A percentile compares a stretch with the other conserved stretches of the same genome.
phyloP scores from a whole-genome alignment of 257 asterid genomes.

The Solanum etuberosum region DNA sequence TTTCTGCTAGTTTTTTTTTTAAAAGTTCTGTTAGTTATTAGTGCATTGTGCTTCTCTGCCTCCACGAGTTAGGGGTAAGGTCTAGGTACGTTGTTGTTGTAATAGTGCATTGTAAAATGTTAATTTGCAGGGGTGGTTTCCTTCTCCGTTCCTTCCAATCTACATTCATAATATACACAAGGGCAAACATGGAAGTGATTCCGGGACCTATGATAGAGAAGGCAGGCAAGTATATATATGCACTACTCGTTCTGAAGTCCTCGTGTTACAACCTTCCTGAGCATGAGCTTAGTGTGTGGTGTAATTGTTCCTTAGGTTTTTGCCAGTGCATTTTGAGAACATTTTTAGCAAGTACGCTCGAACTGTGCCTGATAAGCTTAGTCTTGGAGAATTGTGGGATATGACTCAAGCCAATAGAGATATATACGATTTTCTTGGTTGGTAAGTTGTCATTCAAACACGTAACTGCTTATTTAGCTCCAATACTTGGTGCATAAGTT shows the following conservation, averaged over 20 bases:
- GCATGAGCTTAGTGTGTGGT: not conserved
- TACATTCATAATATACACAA: conserved; percentile 60
- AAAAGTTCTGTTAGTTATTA: too few species aligned
- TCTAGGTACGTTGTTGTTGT: not conserved
- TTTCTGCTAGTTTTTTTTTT: not conserved
- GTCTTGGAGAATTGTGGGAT: conserved; percentile 55
- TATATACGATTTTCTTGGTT: conserved; percentile 39
- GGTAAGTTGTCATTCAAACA: not conserved
- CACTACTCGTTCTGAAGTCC: not conserved
- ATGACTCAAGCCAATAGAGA: conserved; percentile 61
- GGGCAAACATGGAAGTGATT: conserved; percentile 75
- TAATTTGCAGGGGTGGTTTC: conserved; percentile 57
- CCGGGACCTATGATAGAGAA: conserved; percentile 65
- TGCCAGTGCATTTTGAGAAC: conserved; percentile 63
- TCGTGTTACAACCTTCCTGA: not conserved
- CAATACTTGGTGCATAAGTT: not conserved
- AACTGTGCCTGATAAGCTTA: conserved; percentile 62
- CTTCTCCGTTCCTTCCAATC: conserved; percentile 64
- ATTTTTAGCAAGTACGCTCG: conserved; percentile 58
- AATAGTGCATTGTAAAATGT: not conserved
- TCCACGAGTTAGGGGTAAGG: not conserved
- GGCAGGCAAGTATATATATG: conserved; percentile 45
- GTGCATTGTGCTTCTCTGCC: not conserved
- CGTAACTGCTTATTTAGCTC: not conserved
- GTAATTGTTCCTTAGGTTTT: conserved; percentile 23